Base-by-base conservation (phyloP, 2,329 filamentous ascomycete genomes). In the Setomelanomma holmii region DNA sequence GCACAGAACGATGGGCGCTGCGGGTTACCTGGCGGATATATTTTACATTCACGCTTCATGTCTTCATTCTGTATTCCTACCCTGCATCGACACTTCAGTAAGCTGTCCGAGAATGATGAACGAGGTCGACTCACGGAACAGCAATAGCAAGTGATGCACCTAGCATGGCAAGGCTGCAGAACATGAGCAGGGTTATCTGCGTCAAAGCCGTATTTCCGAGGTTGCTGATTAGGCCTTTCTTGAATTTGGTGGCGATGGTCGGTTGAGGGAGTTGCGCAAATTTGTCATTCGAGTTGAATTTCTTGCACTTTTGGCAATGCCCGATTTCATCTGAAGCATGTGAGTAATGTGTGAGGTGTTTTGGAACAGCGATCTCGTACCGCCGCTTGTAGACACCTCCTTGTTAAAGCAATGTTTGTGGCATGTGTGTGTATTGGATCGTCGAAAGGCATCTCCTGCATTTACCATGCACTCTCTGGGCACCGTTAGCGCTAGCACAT, bases 391-490 rank as follows among this genome's bases (percentile, higher is more conserved):
- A 0, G 64, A 64, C 8, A 58, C 57, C 11, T 64, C 51, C 1
- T 43, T 47, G 20, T 50, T 56, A n/a, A 56, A 63, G 57, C 64
- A 72, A 43, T 72, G 67, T 43, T 69, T 69, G 47, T 72, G 70
- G 42, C 69, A 73, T 7, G 50, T 64, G 41, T 72, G 69, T 3
- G 53, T 51, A 21, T 56, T 58, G 1, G 47, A 36, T 43, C 60
- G 56, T 19, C 67, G 59, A 43, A 63, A 67, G n/a, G 51, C 63
- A 17, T 71, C 63, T 8, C 55, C 51, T 2, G 65, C 65, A 34
- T 73, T 69, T n/a, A 71, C 67, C 62, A 73, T 64, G 24, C 67
- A 71, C 44, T 71, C 68, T 7, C 62, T 67, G 12, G 14, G 7
- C 30, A 2, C 11, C 21, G 34, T 53, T 33, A 59, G 41, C 23